Percentiles rank a stretch among this genome's conserved stretches.
phyloP scores from a whole-genome alignment of 805 yeast genomes.

The Lachancea dasiensis region DNA sequence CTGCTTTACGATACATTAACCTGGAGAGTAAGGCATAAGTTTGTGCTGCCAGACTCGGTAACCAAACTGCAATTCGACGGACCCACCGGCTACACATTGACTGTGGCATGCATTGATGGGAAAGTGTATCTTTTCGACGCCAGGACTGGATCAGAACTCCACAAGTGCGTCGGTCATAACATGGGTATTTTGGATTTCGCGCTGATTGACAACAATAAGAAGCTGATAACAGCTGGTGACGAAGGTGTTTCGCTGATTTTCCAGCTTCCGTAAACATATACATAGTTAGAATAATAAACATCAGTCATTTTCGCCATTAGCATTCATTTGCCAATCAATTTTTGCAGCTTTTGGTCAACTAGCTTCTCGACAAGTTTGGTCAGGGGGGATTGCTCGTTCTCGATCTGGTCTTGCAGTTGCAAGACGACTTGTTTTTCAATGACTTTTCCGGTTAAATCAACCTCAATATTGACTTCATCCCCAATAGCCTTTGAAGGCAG shows the following conservation, averaged over 20 bases:
- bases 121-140: conserved; percentile 82
- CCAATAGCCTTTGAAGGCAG: conserved; percentile 61
- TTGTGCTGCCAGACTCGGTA: conserved; percentile 72
- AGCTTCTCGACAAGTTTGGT: conserved; percentile 43
- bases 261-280: conserved; percentile 27
- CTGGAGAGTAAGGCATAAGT: conserved; percentile 76
- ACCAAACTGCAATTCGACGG: conserved; percentile 68
- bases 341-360: conserved; percentile 36
- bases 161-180: conserved; percentile 84
- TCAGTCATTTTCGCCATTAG: too few species aligned
- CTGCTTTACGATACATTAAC: conserved; percentile 73
- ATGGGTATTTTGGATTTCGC: conserved; percentile 91
- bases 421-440: conserved; percentile 77
- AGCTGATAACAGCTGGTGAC: conserved; percentile 89
- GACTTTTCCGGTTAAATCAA: conserved; percentile 88
- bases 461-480: conserved; percentile 79
- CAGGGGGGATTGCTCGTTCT: conserved; percentile 44
- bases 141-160: conserved; percentile 72
- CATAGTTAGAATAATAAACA: background rate
- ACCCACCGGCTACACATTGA: conserved; percentile 46
- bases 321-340: background rate
- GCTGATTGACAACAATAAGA: conserved; percentile 55
- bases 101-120: conserved; percentile 81
- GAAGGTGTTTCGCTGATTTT: conserved; percentile 88
- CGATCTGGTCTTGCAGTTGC: conserved; percentile 49